Evolutionary conservation across 2,329 filamentous ascomycete genomes (phyloP).

Genomic region (Cyclaneusma minus): DNA sequence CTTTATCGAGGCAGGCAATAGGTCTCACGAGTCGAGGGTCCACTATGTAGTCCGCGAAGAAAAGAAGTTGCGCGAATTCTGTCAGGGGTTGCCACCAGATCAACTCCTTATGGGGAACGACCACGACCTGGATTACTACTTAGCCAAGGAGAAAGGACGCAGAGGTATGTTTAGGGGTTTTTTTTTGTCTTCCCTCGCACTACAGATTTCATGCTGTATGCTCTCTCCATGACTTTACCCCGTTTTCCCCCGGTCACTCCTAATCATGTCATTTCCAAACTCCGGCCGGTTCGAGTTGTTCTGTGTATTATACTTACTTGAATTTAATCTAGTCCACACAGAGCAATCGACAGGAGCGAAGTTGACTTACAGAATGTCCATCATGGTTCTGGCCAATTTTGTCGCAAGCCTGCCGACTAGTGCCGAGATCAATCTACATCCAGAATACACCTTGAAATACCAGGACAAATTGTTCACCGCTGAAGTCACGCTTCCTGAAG

Average conservation of each 20-base stretch:
- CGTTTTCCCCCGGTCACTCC: too few relatives aligned
- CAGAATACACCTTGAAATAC: conserved; percentile 46
- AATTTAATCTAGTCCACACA: conserved; percentile 26
- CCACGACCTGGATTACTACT: conserved; percentile 36
- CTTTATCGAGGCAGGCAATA: conserved; percentile 64
- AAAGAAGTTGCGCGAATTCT: conserved; percentile 57
- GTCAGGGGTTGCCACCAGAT: conserved; percentile 57
- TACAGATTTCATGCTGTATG: too few relatives aligned
- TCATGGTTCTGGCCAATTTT: conserved; percentile 59
- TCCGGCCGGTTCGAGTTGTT: too few relatives aligned
- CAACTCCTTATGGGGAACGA: conserved; percentile 49
- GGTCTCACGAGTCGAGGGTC: conserved; percentile 38
- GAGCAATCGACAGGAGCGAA: conserved; percentile 58
- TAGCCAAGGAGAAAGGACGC: conserved; percentile 27
- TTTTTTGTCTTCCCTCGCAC: too few relatives aligned
- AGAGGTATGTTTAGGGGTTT: too few relatives aligned
- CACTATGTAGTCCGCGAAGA: conserved; percentile 46
- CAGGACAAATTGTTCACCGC: conserved; percentile 49
- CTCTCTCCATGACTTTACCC: too few relatives aligned
- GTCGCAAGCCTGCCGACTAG: conserved; percentile 47
- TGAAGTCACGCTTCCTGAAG: conserved; percentile 64
- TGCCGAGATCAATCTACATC: conserved; percentile 19
- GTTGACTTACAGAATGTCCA: conserved; percentile 61
- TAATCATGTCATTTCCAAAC: too few relatives aligned
- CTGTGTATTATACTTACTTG: too few relatives aligned